Base-by-base conservation (phyloP, 176 grass and related monocot genomes). In the Urochloa ruziziensis region DNA sequence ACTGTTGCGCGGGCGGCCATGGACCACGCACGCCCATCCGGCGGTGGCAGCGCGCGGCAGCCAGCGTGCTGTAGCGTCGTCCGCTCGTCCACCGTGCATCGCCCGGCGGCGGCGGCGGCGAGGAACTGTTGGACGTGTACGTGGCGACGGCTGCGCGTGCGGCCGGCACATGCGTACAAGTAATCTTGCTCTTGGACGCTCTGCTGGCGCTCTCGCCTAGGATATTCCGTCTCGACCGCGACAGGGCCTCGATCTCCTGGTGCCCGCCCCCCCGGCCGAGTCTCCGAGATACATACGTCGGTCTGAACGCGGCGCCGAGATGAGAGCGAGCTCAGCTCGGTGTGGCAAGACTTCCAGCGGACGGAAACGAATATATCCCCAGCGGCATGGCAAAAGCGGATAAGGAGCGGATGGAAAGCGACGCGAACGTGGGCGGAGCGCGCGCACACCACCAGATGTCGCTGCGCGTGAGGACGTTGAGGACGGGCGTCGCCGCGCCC, bases 131-230 rank as follows among this genome's bases (percentile, higher is more conserved):
- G 9, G 15, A 44, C 33, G 52, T 44, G 24, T 70, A 70, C 67
- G 67, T 81, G 78, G 61, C 35, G 70, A 29, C 36, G 52, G 12
- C 52, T 18, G 52, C 47, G 39, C 62, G 17, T 24, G 70, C 67
- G 80, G 86, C 18, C 80, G 86, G 86, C 73, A 39, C 35, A 12
- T 40, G 29, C 71, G 2, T 62, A 82, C 62, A 77, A 62, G 58
- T 0, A 36, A 23, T 0, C 35, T 37, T 12, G 19, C 1, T 51
- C 61, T 37, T 42, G 75, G 43, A 49, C 32, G 56, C 13, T 16
- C 27, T 56, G 23, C 23, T 9, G 4, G 21, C n/a, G 2, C 23
- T 8, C n/a, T 12, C 25, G 75, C 57, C 56, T 17, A 18, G 62
- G 30, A 23, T 21, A 18, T 18, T 17, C 16, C 30, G 17, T 24